Percentiles rank a stretch among this genome's conserved stretches.
phyloP scores from a whole-genome alignment of 495 filamentous ascomycete genomes.

The Annulohypoxylon moriforme region DNA sequence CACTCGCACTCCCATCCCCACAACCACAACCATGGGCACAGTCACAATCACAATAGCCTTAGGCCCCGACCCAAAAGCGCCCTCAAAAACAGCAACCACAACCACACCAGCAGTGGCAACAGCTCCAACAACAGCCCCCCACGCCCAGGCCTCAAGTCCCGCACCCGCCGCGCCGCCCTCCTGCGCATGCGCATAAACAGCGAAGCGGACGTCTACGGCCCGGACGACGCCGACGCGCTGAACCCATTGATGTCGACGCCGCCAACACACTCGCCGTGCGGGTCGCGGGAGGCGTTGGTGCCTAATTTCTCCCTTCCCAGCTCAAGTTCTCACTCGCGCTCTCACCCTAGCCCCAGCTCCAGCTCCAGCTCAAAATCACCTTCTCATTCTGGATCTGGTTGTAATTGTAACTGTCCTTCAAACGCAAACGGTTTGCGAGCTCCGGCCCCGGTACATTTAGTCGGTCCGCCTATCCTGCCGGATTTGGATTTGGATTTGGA shows the following conservation, averaged over 20 bases:
- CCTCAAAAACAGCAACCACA: not conserved
- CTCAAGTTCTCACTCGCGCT: not conserved
- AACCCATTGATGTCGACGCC: not conserved
- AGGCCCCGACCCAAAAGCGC: not conserved
- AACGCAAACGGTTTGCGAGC: not conserved
- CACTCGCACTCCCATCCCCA: not conserved
- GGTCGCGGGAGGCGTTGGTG: not conserved
- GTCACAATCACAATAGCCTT: not conserved
- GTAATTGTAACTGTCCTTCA: no score
- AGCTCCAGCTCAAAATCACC: not conserved
- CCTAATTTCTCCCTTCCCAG: no score
- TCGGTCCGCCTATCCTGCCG: conserved; percentile 34
- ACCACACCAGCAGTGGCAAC: not conserved
- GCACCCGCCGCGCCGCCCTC: conserved; percentile 9
- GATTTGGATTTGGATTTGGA: conserved; percentile 27
- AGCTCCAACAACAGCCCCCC: not conserved
- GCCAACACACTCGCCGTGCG: not conserved
- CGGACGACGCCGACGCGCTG: not conserved
- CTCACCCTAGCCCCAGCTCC: not conserved
- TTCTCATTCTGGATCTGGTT: no score
- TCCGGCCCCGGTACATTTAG: conserved; percentile 21
- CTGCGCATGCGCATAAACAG: conserved; percentile 40
- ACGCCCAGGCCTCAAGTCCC: not conserved
- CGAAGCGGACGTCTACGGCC: conserved; percentile 39
- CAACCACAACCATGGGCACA: not conserved